phyloP scores from a whole-genome alignment of 768 basidiomycete genomes.

The Tylopilus plumbeoviolaceoides region DNA sequence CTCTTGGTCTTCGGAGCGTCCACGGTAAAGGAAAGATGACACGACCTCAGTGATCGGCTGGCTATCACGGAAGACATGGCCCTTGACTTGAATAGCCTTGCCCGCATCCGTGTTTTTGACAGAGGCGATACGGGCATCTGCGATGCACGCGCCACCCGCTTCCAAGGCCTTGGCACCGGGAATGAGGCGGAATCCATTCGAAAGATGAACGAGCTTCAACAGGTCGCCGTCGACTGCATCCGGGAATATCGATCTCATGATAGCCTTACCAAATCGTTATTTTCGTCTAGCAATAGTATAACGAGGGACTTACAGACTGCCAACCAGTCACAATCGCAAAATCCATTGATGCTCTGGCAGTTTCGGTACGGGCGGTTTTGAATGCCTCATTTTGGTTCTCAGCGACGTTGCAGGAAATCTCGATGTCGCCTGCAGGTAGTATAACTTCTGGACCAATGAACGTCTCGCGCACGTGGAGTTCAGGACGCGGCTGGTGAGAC shows the following conservation, averaged over 20 bases:
- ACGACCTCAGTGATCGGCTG: conserved; percentile 88
- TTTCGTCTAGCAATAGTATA: neutral
- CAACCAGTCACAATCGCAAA: conserved; percentile 98
- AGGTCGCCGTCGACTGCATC: conserved; percentile 87
- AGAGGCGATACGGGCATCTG: conserved; percentile 84
- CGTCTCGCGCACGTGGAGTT: conserved; percentile 74
- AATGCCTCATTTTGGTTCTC: conserved; percentile 92
- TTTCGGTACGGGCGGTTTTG: conserved; percentile 66
- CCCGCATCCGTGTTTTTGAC: conserved; percentile 89
- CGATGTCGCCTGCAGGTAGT: conserved; percentile 71
- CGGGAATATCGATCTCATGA: conserved; percentile 99
- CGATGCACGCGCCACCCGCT: conserved; percentile 86
- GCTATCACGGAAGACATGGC: conserved; percentile 71
- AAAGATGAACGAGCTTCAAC: conserved; percentile 93
- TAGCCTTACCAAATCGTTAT: conserved; percentile 56
- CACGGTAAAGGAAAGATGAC: conserved; percentile 96
- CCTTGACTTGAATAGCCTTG: conserved; percentile 90
- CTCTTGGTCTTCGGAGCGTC: conserved; percentile 87
- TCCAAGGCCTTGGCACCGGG: conserved; percentile 71
- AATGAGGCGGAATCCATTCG: conserved; percentile 92
- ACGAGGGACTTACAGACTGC: conserved; percentile 68
- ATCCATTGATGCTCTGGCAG: conserved; percentile 91
- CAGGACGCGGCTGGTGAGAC: conserved; percentile 55
- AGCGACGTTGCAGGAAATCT: conserved; percentile 87
- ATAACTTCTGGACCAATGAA: conserved; percentile 86